Conservation (phyloP, 225 moss, liverwort and hornwort species). For the Asterella californica region DNA sequence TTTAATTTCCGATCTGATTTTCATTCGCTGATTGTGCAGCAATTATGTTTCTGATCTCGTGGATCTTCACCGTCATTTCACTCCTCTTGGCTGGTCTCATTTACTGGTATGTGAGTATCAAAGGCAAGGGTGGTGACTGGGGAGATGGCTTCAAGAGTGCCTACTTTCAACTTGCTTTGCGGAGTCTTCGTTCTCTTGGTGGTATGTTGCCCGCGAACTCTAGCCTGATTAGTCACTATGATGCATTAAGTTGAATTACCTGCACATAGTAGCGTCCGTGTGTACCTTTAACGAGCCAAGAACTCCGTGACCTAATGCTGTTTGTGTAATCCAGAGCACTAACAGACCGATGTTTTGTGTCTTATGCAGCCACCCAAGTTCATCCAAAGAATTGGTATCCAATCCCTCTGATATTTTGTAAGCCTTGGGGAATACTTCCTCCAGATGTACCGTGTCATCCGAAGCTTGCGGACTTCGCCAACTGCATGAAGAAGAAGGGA, state of each 20-base stretch:
- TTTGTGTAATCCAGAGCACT: background rate
- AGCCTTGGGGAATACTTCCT: constrained; percentile 98
- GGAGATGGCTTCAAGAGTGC: constrained; percentile 99
- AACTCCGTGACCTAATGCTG: background rate
- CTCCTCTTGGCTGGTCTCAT: constrained; percentile 82
- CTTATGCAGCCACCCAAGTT: constrained; percentile 83
- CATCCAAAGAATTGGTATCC: constrained; percentile 99
- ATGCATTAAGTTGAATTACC: background rate
- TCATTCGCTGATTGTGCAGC: constrained; percentile 39
- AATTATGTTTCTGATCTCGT: constrained; percentile 98
- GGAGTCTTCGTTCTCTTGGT: constrained; percentile 98
- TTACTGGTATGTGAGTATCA: constrained; percentile 98
- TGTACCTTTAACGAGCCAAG: background rate
- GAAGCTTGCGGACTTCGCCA: constrained; percentile 95
- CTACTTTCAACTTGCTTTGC: constrained; percentile 95
- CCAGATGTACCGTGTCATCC: constrained; percentile 95
- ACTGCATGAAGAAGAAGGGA: constrained; percentile 99
- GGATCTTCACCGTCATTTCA: constrained; percentile 81
- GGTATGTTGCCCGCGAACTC: constrained; percentile 37
- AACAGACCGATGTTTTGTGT: background rate
- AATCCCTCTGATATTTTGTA: constrained; percentile 94
- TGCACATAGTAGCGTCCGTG: background rate
- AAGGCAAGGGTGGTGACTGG: constrained; percentile 99
- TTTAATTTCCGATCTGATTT: background rate
- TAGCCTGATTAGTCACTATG: background rate